Evolutionary conservation across 148 eudicot species (phyloP), one percentile per base, ranked within the genome.

Genomic region (Heliosperma pusillum): DNA sequence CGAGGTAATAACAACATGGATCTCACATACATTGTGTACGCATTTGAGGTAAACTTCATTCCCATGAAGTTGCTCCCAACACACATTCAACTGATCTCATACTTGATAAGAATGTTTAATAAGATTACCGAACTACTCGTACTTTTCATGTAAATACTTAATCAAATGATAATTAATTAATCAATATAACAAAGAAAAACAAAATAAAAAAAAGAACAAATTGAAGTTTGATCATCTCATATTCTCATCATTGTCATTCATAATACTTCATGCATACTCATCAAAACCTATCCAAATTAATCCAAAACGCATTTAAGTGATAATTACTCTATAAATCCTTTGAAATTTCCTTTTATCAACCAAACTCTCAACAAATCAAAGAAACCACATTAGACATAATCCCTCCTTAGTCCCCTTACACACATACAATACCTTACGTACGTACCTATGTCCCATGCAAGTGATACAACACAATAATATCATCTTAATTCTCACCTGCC

Each of bases 401-500:
- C 22, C 27, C 9, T n/a, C n/a, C n/a, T n/a, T n/a, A n/a, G n/a
- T n/a, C 50, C 20, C 15, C 29, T 57, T 36, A 63, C 70, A 21
- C n/a, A 24, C 73, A 30, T 64, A 66, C 10, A 57, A 25, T 74
- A 75, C 69, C 42, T 57, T 56, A 76, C 72, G 73, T 61, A 73
- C 60, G 64, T 22, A 36, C 83, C 78, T 79, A 81, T 12, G 53
- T 47, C 0, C 16, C 53, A 80, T 80, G 22, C 58, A 83, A n/a
- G n/a, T n/a, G n/a, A n/a, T n/a, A n/a, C n/a, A n/a, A n/a, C n/a
- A n/a, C n/a, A n/a, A n/a, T 79, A 80, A 42, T 62, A 74, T 64
- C 78, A 66, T 45, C 57, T 69, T 20, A 66, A 33, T 66, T n/a
- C 65, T 33, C 87, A 84, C 83, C 81, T 81, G 74, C 56, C 7